These are phyloP conservation scores for Santalum album DNA, from an alignment of 164 flowering plant species.

Conservation along the genomic window DNA sequence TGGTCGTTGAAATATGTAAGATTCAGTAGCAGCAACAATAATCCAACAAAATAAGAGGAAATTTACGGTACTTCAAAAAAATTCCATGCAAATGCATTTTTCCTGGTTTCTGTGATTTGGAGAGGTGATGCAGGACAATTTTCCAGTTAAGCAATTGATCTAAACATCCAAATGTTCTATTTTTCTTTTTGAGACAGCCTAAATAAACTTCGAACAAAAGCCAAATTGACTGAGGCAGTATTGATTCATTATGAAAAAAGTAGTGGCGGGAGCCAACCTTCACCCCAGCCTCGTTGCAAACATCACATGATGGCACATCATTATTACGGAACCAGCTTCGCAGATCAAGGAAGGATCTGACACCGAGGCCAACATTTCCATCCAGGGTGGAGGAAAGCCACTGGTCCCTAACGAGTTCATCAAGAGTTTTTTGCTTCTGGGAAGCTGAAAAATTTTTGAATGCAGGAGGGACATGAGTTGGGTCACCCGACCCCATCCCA, in stretches of 20 bases:
- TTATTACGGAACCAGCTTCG: constrained; percentile 78
- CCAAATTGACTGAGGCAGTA: background rate
- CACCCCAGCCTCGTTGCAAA: constrained; percentile 92
- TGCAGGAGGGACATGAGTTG: constrained; percentile 50
- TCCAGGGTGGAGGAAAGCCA: constrained; percentile 68
- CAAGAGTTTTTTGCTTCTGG: constrained; percentile 76
- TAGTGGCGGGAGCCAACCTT: constrained; percentile 44
- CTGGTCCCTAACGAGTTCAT: constrained; percentile 60
- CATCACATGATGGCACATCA: constrained; percentile 69
- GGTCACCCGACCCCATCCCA: constrained; percentile 32
- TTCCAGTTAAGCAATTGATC: background rate
- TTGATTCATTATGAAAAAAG: background rate
- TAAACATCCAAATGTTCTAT: too few relatives aligned
- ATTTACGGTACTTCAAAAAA: too few relatives aligned
- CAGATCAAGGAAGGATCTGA: constrained; percentile 84
- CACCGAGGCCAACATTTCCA: constrained; percentile 71
- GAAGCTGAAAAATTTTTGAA: constrained; percentile 62
- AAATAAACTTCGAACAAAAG: background rate
- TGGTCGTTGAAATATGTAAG: background rate
- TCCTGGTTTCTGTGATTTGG: background rate
- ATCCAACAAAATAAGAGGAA: background rate
- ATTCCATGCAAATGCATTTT: too few relatives aligned
- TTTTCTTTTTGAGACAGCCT: background rate
- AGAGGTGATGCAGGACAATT: background rate
- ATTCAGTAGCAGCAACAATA: background rate